phyloP scores from a whole-genome alignment of 257 asterid genomes.

The Dorcoceras hygrometricum region DNA sequence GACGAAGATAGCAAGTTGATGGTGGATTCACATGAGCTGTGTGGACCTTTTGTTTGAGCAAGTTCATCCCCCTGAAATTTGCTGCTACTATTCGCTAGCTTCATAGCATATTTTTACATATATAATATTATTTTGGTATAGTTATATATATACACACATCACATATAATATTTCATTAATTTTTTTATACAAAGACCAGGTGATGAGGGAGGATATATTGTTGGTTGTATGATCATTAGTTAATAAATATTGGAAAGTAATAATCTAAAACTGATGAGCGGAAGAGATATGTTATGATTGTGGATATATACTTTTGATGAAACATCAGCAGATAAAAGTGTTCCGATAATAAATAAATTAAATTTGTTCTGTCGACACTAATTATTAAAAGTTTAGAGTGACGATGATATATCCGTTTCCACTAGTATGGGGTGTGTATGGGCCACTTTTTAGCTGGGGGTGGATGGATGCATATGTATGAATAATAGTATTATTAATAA shows the following conservation, averaged over 20 bases:
- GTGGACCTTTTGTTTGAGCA: constrained; percentile 47
- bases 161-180: no score
- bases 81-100: constrained; percentile 35
- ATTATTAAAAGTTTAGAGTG: neutral
- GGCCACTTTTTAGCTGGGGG: constrained; percentile 34
- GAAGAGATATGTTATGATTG: constrained; percentile 30
- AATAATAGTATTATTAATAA: no score
- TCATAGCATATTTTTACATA: neutral
- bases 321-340: constrained; percentile 24
- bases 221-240: constrained; percentile 25
- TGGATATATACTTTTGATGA: constrained; percentile 37
- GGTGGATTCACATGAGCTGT: constrained; percentile 55
- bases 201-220: constrained; percentile 19
- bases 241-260: no score
- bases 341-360: neutral
- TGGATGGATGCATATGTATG: constrained; percentile 44
- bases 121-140: neutral
- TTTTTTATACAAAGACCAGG: neutral
- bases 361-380: neutral
- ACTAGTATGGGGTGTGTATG: constrained; percentile 33
- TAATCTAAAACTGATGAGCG: neutral
- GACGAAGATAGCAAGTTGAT: constrained; percentile 35
- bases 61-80: constrained; percentile 71
- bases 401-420: constrained; percentile 16
- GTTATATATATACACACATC: no score